These are phyloP conservation scores for Hyaloperonospora brassicae DNA, from an alignment of 352 stramenopile genomes.

Conservation along the genomic window DNA sequence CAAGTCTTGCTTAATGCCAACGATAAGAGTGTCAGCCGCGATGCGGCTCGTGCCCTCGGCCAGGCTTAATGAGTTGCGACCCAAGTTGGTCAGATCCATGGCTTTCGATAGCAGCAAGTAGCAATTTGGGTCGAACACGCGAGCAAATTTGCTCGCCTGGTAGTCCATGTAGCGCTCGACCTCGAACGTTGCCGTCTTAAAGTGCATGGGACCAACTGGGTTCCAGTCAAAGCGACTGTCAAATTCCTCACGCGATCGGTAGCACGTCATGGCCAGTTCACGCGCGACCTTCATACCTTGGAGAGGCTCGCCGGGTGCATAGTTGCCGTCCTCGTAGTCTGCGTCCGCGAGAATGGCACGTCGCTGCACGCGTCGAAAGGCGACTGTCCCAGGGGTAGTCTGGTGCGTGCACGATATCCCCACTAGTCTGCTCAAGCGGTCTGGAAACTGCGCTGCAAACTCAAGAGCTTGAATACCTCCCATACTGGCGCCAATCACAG, in stretches of 20 bases:
- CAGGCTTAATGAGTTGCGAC: conserved; percentile 56
- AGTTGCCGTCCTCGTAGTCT: conserved; percentile 73
- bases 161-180: conserved; percentile 89
- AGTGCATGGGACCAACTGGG: conserved; percentile 55
- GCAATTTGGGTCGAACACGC: conserved; percentile 81
- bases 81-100: conserved; percentile 82
- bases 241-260: conserved; percentile 85
- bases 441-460: conserved; percentile 75
- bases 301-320: conserved; percentile 40
- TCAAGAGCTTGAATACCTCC: conserved; percentile 84
- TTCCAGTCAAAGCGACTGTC: conserved; percentile 84
- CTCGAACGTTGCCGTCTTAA: conserved; percentile 77
- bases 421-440: conserved; percentile 59
- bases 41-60: conserved; percentile 70
- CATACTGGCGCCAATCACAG: conserved; percentile 84
- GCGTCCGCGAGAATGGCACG: conserved; percentile 76
- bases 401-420: conserved; percentile 81
- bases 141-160: conserved; percentile 81
- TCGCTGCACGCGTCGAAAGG: conserved; percentile 75
- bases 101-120: conserved; percentile 84
- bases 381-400: conserved; percentile 81
- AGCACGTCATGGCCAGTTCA: conserved; percentile 83
- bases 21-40: conserved; percentile 50
- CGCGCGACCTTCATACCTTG: conserved; percentile 81
- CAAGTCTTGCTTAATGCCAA: conserved; percentile 79